Evolutionary conservation across 2,329 filamentous ascomycete genomes (phyloP), one percentile per base, ranked within the genome.

Genomic region (Fusarium buxicola): DNA sequence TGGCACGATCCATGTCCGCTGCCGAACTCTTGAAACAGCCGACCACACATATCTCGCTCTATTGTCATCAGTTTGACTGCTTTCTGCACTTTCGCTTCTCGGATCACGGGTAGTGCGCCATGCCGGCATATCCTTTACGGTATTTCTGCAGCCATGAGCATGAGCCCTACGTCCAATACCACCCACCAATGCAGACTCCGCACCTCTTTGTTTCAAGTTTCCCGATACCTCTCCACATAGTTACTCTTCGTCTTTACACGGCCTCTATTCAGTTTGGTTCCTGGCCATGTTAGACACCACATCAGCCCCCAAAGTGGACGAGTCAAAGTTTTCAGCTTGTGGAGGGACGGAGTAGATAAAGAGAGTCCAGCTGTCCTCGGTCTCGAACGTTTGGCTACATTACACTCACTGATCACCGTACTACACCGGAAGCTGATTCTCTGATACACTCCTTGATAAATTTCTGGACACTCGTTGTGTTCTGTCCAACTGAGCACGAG

Each of bases 401-500:
- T 52, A 48, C 59, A 50, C 51, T 40, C 50, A 30, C 32, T 43
- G 18, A 31, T 47, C 34, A 32, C 31, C 38, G 62, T 69, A 32
- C 52, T 44, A 67, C 67, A 41, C 56, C 46, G 35, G 50, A 50
- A 41, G 38, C 57, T 50, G 49, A 54, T 31, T 52, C 53, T 54
- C 49, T 60, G 53, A 58, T 56, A 59, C 51, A 48, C 46, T 47
- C 50, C 13, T 39, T 58, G 39, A 54, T 49, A 45, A 24, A 34
- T 38, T 35, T 66, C 55, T 63, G 61, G 44, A 60, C 65, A 21
- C 39, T 57, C 51, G 24, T 43, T 64, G 49, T 59, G 31, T 55
- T 40, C 52, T 58, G 63, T 69, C 40, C 51, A 51, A 65, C 59
- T 60, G 35, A 45, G 55, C 59, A 55, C 50, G 43, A 55, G 43